A percentile compares a stretch with the other conserved stretches of the same genome.
Conservation (phyloP, 306 rosid species). For the Acacia crassicarpa region DNA sequence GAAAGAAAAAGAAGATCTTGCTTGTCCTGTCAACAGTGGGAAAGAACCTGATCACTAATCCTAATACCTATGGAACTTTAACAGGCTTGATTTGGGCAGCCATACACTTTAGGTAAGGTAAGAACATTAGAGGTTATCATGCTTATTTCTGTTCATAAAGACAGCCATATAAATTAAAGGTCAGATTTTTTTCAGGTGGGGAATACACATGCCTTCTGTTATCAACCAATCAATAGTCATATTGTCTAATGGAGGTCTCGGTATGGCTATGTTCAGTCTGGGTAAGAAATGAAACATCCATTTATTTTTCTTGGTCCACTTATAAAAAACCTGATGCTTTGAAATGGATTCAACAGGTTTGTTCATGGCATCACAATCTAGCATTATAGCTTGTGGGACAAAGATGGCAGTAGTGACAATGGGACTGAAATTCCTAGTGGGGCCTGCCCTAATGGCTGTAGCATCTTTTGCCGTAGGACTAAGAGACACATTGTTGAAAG, state of each 20-base stretch:
- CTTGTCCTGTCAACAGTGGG: slow-evolving; percentile 70
- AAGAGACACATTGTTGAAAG: slow-evolving; percentile 54
- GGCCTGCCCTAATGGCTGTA: slow-evolving; percentile 82
- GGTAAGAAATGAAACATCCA: slow-evolving; percentile 47
- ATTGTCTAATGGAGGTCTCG: slow-evolving; percentile 82
- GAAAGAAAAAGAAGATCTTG: slow-evolving; percentile 48
- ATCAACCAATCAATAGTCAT: slow-evolving; percentile 60
- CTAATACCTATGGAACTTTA: slow-evolving; percentile 90
- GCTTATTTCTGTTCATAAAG: background rate
- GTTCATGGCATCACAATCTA: slow-evolving; percentile 80
- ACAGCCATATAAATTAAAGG: background rate
- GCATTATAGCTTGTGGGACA: slow-evolving; percentile 75
- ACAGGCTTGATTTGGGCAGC: slow-evolving; percentile 81
- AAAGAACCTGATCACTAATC: slow-evolving; percentile 68
- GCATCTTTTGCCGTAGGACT: slow-evolving; percentile 72
- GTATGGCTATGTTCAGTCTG: slow-evolving; percentile 98
- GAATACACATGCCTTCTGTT: slow-evolving; percentile 71
- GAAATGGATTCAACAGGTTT: slow-evolving; percentile 37
- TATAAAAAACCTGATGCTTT: background rate
- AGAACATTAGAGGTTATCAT: background rate
- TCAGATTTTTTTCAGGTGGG: slow-evolving; percentile 65
- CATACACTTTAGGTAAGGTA: slow-evolving; percentile 82
- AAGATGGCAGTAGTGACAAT: slow-evolving; percentile 63
- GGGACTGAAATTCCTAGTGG: slow-evolving; percentile 74
- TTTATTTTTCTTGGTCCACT: background rate